Conservation (phyloP, 768 basidiomycete species). For the Collybia mongolica region DNA sequence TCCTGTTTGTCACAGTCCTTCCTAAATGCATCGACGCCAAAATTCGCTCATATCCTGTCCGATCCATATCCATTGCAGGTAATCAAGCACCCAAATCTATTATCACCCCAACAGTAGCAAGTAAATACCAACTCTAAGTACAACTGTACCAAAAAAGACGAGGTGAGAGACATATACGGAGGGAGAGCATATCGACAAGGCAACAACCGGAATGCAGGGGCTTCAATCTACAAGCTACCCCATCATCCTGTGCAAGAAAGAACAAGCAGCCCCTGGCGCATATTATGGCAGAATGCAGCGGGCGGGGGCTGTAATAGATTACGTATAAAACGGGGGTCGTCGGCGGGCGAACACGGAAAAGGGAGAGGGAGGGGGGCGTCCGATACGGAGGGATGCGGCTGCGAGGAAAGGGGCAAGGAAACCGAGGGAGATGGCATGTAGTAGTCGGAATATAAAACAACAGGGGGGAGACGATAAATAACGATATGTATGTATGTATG, state of each 20-base stretch:
- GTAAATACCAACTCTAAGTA: slow-evolving; percentile 5
- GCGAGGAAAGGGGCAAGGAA: neutral
- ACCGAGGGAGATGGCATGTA: neutral
- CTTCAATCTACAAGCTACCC: too few species aligned
- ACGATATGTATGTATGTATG: neutral
- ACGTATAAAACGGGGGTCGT: too few species aligned
- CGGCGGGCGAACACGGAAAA: neutral
- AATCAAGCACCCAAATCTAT: too few species aligned
- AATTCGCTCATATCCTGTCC: too few species aligned
- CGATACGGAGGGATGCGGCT: too few species aligned
- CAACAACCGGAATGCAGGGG: neutral
- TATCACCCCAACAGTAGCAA: neutral
- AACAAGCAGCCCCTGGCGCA: too few species aligned
- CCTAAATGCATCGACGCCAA: neutral
- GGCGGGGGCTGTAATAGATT: too few species aligned
- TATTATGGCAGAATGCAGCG: too few species aligned
- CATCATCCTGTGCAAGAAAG: too few species aligned
- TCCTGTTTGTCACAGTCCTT: slow-evolving; percentile 8
- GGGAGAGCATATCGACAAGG: neutral
- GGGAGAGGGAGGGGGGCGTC: neutral
- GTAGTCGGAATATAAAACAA: neutral
- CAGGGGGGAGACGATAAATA: neutral
- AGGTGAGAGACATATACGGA: slow-evolving; percentile 1
- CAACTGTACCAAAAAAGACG: neutral
- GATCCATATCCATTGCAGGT: too few species aligned